These are phyloP conservation scores for Luffa acutangula DNA, from an alignment of 306 rosid genomes.

Conservation along the genomic window DNA sequence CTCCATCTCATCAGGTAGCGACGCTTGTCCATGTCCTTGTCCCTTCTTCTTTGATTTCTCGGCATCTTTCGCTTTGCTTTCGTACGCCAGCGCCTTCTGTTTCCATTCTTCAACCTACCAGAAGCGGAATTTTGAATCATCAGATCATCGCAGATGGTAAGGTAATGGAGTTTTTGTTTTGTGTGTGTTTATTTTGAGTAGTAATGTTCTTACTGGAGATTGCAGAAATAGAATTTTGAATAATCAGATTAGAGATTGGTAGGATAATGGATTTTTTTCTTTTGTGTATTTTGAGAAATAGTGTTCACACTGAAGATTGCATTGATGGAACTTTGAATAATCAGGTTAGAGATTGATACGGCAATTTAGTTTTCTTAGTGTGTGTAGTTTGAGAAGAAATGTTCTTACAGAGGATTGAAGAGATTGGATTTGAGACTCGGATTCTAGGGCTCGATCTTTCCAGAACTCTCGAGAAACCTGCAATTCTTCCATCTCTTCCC, in stretches of 20 bases:
- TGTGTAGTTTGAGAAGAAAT: not conserved
- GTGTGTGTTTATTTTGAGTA: not conserved
- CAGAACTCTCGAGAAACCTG: slow-evolving; percentile 81
- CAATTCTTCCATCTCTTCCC: slow-evolving; percentile 84
- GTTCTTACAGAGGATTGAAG: slow-evolving; percentile 19
- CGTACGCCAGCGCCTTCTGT: slow-evolving; percentile 51
- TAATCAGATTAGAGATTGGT: not conserved
- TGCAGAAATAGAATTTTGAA: not conserved
- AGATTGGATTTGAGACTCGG: slow-evolving; percentile 47
- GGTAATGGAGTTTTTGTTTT: not conserved
- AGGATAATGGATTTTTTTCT: not conserved
- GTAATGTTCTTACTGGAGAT: not conserved
- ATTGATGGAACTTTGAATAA: not conserved
- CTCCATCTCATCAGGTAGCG: slow-evolving; percentile 51
- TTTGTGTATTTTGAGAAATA: too few species aligned
- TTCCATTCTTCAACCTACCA: slow-evolving; percentile 84
- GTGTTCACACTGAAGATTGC: not conserved
- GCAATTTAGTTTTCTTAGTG: not conserved
- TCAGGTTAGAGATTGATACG: not conserved
- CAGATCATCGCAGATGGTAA: not conserved
- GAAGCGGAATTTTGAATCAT: not conserved
- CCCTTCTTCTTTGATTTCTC: slow-evolving; percentile 25
- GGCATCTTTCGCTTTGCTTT: slow-evolving; percentile 41
- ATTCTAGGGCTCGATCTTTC: slow-evolving; percentile 60
- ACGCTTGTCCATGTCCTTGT: not conserved